Evolutionary conservation across 352 stramenopile genomes (phyloP).

Genomic region (Globisporangium cystogenes): DNA sequence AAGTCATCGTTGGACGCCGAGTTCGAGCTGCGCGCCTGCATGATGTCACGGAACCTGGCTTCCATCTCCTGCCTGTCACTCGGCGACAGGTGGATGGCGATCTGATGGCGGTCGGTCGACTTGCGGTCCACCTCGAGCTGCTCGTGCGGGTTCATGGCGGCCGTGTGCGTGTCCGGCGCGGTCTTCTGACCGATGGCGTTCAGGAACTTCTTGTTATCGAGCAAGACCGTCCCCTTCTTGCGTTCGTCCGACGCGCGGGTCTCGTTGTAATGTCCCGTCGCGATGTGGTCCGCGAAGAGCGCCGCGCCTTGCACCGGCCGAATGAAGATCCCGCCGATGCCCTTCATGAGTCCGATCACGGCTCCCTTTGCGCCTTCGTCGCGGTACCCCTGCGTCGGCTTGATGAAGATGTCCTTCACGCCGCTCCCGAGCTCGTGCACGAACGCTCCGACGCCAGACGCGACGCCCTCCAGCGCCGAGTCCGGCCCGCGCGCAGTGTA

Average conservation of each 20-base stretch:
- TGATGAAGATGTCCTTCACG: conserved; percentile 44
- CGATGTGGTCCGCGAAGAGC: conserved; percentile 44
- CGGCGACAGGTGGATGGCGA: conserved; percentile 33
- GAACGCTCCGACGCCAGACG: conserved; percentile 39
- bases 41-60: conserved; percentile 28
- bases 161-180: conserved; percentile 37
- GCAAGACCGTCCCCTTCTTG: conserved; percentile 42
- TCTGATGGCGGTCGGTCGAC: conserved; percentile 23
- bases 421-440: conserved; percentile 38
- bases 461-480: conserved; percentile 37
- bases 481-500: conserved; percentile 54
- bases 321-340: conserved; percentile 32
- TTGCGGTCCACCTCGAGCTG: conserved; percentile 21
- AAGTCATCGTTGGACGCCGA: neutral
- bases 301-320: conserved; percentile 38
- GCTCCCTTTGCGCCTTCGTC: conserved; percentile 44
- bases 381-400: conserved; percentile 32
- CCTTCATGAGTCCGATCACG: conserved; percentile 39
- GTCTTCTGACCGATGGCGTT: conserved; percentile 33
- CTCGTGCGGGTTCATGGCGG: conserved; percentile 46
- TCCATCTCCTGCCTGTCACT: conserved; percentile 36
- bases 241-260: conserved; percentile 30
- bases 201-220: conserved; percentile 35
- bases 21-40: conserved; percentile 24
- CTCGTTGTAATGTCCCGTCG: conserved; percentile 31